Percentiles rank a stretch among this genome's conserved stretches.
These are phyloP conservation scores for Biscutella laevigata DNA, from an alignment of 441 rosid genomes.

Conservation along the genomic window DNA sequence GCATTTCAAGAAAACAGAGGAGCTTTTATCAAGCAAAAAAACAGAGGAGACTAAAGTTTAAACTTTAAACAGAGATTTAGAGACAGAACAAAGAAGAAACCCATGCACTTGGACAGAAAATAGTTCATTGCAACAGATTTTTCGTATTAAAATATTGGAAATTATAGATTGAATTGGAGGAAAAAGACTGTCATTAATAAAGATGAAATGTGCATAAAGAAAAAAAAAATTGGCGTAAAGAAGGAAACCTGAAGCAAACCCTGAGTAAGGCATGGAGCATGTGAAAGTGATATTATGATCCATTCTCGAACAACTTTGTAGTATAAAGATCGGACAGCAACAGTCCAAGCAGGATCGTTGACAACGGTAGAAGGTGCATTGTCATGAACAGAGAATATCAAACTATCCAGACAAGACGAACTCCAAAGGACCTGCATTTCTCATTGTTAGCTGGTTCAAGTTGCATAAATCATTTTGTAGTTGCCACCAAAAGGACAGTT, in stretches of 20 bases:
- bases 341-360: slow-evolving; percentile 81
- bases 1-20: neutral
- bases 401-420: slow-evolving; percentile 86
- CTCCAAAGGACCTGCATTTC: slow-evolving; percentile 86
- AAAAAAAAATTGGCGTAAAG: slow-evolving; percentile 10
- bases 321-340: slow-evolving; percentile 73
- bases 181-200: too few relatives aligned
- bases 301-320: slow-evolving; percentile 83
- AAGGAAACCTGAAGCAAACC: slow-evolving; percentile 87
- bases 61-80: neutral
- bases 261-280: slow-evolving; percentile 99
- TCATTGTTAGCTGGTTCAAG: slow-evolving; percentile 4
- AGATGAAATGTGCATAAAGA: neutral
- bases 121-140: neutral
- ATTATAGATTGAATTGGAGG: neutral
- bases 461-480: neutral
- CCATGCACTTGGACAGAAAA: neutral
- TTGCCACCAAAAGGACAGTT: neutral
- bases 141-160: neutral
- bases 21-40: too few relatives aligned
- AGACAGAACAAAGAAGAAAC: neutral
- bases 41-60: too few relatives aligned
- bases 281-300: slow-evolving; percentile 78
- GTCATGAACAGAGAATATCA: slow-evolving; percentile 67
- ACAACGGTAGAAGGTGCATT: slow-evolving; percentile 54